Percentiles rank a stretch among this genome's conserved stretches.
Conservation (phyloP, 2,329 filamentous ascomycete genomes). For the Trichoderma guizhouense region DNA sequence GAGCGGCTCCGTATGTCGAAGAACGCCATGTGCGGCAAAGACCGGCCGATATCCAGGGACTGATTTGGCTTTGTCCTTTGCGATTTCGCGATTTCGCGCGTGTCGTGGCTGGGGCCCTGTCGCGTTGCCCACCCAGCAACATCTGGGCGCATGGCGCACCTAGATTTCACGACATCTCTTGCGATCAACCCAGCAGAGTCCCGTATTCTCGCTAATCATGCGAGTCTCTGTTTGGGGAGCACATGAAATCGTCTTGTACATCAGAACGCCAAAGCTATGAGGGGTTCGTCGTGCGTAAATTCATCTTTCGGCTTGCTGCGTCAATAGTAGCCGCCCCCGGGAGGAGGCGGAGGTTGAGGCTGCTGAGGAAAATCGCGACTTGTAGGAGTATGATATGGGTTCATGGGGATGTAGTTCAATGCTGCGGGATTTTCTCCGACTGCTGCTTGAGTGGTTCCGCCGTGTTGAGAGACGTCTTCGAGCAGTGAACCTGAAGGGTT, state of each 20-base stretch:
- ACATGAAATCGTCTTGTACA: not conserved
- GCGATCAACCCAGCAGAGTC: not conserved
- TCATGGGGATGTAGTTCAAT: conserved; percentile 15
- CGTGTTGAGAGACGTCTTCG: conserved; percentile 11
- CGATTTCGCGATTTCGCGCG: not conserved
- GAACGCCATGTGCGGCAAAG: not conserved
- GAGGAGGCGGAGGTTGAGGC: not conserved
- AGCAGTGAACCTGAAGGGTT: conserved; percentile 4
- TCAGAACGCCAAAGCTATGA: not conserved
- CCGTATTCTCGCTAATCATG: not conserved
- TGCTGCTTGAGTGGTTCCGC: conserved; percentile 6
- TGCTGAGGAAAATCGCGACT: conserved; percentile 3
- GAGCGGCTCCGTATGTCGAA: not conserved
- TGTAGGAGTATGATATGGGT: conserved; percentile 16
- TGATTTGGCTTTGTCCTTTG: not conserved
- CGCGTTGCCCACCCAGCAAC: not conserved
- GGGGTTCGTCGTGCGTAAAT: not conserved
- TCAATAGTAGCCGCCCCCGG: conserved; percentile 10
- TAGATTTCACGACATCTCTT: not conserved
- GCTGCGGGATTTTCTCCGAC: conserved; percentile 3
- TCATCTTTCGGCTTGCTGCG: not conserved
- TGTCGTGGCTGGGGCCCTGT: not conserved
- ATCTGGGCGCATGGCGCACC: not conserved
- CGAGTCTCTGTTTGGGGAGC: not conserved
- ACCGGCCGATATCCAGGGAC: not conserved